These are phyloP conservation scores for Entomophthora muscae DNA, from an alignment of 371 early-diverging fungal genomes.

Conservation along the genomic window DNA sequence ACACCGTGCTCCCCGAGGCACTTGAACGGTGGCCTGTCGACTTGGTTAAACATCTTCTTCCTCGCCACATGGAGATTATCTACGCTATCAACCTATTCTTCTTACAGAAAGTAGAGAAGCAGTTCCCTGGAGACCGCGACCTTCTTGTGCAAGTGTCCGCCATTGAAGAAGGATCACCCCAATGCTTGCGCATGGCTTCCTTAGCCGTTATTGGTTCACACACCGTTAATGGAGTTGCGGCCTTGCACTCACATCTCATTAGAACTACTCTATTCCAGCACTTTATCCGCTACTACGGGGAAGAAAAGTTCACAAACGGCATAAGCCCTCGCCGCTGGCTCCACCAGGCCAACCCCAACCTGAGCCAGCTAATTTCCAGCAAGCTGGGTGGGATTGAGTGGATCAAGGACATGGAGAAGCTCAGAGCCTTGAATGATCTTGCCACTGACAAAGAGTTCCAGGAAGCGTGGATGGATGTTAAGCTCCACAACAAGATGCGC, in stretches of 20 bases:
- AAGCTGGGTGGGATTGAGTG: slow-evolving; percentile 50
- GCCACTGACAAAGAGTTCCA: slow-evolving; percentile 50
- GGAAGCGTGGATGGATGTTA: slow-evolving; percentile 63
- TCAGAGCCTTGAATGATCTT: slow-evolving; percentile 33
- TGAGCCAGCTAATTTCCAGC: slow-evolving; percentile 56
- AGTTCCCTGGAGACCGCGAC: slow-evolving; percentile 70
- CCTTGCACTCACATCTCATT: slow-evolving; percentile 74
- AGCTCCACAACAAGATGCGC: slow-evolving; percentile 67
- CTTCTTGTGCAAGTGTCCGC: slow-evolving; percentile 67
- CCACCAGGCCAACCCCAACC: slow-evolving; percentile 75
- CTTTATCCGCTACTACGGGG: slow-evolving; percentile 67
- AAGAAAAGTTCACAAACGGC: slow-evolving; percentile 75
- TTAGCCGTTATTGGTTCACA: slow-evolving; percentile 54
- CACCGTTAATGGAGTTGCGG: slow-evolving; percentile 86
- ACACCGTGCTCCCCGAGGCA: slow-evolving; percentile 89
- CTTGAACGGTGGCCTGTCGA: slow-evolving; percentile 89
- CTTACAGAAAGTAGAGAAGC: slow-evolving; percentile 68
- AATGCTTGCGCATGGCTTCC: slow-evolving; percentile 50
- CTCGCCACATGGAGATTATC: slow-evolving; percentile 85
- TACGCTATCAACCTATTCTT: slow-evolving; percentile 92
- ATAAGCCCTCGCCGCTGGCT: slow-evolving; percentile 85
- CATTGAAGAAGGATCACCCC: slow-evolving; percentile 73
- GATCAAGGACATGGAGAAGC: slow-evolving; percentile 45
- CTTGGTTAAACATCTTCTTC: slow-evolving; percentile 65
- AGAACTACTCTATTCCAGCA: slow-evolving; percentile 61